A percentile compares a stretch with the other conserved stretches of the same genome.
These are phyloP conservation scores for Salvia rosmarinus DNA, from an alignment of 257 asterid species.

Conservation along the genomic window DNA sequence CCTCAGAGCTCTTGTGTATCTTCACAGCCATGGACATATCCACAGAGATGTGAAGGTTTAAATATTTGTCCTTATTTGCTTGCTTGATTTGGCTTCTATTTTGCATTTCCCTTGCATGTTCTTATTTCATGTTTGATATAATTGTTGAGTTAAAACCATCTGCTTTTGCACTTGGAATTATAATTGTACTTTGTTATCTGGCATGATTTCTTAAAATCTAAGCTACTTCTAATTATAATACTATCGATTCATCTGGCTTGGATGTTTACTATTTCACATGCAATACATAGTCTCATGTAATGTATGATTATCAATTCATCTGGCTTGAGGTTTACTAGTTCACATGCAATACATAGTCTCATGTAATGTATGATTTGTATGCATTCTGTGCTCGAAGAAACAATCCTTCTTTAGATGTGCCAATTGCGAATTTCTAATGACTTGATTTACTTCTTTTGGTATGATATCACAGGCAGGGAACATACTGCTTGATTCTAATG, in stretches of 20 bases:
- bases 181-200: conserved; percentile 13
- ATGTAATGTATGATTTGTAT: conserved; percentile 16
- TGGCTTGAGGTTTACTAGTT: conserved; percentile 7
- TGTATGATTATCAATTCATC: conserved; percentile 21
- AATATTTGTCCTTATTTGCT: conserved; percentile 11
- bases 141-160: conserved; percentile 18
- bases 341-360: conserved; percentile 3
- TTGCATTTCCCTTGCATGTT: conserved; percentile 10
- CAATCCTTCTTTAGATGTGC: conserved; percentile 24
- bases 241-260: conserved; percentile 16
- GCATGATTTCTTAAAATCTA: conserved; percentile 13
- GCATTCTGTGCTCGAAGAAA: background rate
- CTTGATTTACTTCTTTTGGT: conserved; percentile 25
- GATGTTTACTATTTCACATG: background rate
- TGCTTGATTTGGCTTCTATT: conserved; percentile 16
- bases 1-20: conserved; percentile 96
- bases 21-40: conserved; percentile 92
- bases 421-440: background rate
- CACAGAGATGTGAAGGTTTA: conserved; percentile 98
- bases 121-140: conserved; percentile 20
- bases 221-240: conserved; percentile 13
- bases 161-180: conserved; percentile 13
- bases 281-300: conserved; percentile 22
- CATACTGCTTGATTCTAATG: conserved; percentile 77
- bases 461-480: conserved; percentile 80